Percentiles rank a stretch among this genome's conserved stretches.
Conservation (phyloP, 2,329 filamentous ascomycete genomes). For the Aureobasidium vineae region DNA sequence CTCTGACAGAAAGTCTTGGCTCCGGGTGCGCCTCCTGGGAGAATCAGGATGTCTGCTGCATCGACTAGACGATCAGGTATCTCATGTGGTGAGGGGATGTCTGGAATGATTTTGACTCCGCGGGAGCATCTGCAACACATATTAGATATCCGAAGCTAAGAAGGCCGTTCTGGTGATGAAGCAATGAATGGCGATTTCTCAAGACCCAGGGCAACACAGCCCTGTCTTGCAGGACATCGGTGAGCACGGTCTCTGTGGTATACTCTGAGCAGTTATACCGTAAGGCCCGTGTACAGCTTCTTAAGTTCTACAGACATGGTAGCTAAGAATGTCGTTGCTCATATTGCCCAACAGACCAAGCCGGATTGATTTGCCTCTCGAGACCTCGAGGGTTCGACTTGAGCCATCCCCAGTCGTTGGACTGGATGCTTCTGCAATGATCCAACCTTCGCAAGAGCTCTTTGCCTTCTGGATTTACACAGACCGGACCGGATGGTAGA, state of each 20-base stretch:
- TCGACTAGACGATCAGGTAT: conserved; percentile 28
- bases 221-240: background rate
- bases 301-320: background rate
- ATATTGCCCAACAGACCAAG: background rate
- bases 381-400: background rate
- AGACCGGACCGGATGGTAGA: background rate
- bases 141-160: background rate
- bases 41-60: conserved; percentile 39
- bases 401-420: background rate
- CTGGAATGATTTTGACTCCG: conserved; percentile 41
- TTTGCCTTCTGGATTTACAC: background rate
- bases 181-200: background rate
- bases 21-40: conserved; percentile 42
- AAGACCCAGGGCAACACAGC: background rate
- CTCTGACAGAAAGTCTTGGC: conserved; percentile 39
- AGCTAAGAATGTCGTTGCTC: background rate
- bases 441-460: background rate
- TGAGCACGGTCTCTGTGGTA: background rate
- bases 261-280: background rate
- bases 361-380: too few species aligned
- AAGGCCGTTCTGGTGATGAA: background rate
- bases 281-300: background rate
- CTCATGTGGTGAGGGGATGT: conserved; percentile 34
- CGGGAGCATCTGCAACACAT: conserved; percentile 38
- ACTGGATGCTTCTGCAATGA: background rate